Base-by-base conservation (phyloP, 2,329 filamentous ascomycete species). In the Colletotrichum agaves region DNA sequence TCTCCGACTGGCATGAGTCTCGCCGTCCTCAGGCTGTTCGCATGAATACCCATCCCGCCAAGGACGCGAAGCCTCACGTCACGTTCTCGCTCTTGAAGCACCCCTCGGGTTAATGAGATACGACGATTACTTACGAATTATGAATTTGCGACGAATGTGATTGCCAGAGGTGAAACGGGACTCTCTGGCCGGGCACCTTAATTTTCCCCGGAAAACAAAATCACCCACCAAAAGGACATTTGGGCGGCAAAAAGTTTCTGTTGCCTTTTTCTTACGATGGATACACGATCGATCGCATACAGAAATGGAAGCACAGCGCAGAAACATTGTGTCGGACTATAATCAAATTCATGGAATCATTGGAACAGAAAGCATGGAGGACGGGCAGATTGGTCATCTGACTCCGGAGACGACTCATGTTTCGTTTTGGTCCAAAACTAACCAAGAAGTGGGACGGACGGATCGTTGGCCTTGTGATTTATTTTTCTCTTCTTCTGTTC, bases 91-190 rank as follows among this genome's bases (percentile, higher is more conserved):
- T 59, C 21, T 10, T 63, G 41, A 53, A 67, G 37, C 41, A 41
- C 31, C 58, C 69, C 21, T 59, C n/a, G 39, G 58, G 60, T 43
- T 59, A 59, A 37, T 10, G 49, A 43, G 33, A 37, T n/a, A 60
- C 58, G 43, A 67, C 56, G 33, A 33, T 43, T 35, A 58, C 21
- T 53, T 55, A 69, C 47, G 67, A 69, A 58, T 68, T 68, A 68
- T 53, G 63, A 63, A 43, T 50, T 50, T 69, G 58, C 58, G 43
- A 69, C 59, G 53, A 63, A 57, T 43, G 46, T 39, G 49, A 63
- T 59, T 49, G 65, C 57, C 53, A 69, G 68, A 70, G 68, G 70
- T 53, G 59, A 63, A 70, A 71, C 70, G 57, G 70, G 53, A 71
- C 70, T 69, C 70, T 69, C 70, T 70, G 43, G 66, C 58, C 37